Evolutionary conservation across 495 filamentous ascomycete species (phyloP).

Genomic region (Penicillium nucicola): DNA sequence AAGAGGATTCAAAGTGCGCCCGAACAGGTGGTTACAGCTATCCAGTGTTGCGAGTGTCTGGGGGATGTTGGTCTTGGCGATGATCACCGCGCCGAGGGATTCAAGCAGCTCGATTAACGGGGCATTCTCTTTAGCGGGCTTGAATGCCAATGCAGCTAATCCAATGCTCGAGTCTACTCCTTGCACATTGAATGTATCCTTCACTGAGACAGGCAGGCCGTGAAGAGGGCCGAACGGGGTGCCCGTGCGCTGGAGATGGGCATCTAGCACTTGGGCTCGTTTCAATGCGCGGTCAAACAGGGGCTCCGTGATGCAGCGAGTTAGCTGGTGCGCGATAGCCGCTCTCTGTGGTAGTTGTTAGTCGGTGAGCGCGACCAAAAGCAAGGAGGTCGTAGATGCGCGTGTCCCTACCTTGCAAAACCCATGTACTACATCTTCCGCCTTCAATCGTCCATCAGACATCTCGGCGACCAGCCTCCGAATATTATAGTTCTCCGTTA

Average conservation of each 20-base stretch:
- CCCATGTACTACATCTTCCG: conserved; percentile 52
- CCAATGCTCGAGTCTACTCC: conserved; percentile 58
- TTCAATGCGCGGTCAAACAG: conserved; percentile 59
- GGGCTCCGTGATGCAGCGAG: conserved; percentile 64
- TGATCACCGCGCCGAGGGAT: conserved; percentile 52
- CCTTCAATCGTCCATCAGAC: conserved; percentile 40
- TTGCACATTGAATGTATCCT: conserved; percentile 64
- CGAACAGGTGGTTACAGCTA: conserved; percentile 48
- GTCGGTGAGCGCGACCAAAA: neutral
- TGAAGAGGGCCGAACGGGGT: conserved; percentile 59
- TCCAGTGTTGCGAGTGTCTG: conserved; percentile 45
- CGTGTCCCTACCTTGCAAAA: conserved; percentile 54
- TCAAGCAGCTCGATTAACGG: conserved; percentile 36
- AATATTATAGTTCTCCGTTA: conserved; percentile 57
- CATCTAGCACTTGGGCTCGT: conserved; percentile 58
- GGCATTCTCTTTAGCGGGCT: conserved; percentile 46
- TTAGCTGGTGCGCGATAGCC: conserved; percentile 59
- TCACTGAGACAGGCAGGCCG: conserved; percentile 63
- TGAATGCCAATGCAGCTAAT: conserved; percentile 50
- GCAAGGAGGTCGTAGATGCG: neutral
- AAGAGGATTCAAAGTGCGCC: conserved; percentile 61
- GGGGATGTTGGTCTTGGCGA: conserved; percentile 66
- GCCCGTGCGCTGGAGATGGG: conserved; percentile 44
- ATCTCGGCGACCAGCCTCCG: conserved; percentile 48
- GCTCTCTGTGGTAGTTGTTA: conserved; percentile 37